Evolutionary conservation across 306 rosid species (phyloP).

Genomic region (Castanopsis chinensis): DNA sequence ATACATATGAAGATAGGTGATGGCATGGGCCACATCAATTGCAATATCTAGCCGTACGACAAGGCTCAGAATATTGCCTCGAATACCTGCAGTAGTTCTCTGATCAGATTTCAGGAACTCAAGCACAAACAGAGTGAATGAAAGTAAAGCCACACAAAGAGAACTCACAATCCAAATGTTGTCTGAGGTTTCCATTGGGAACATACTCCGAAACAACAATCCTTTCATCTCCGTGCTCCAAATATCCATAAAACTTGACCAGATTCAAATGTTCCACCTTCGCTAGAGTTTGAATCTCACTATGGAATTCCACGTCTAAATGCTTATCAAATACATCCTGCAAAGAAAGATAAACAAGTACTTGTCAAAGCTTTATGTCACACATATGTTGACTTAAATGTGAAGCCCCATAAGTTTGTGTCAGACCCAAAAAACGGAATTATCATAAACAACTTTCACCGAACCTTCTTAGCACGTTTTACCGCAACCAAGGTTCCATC

Average conservation of each 20-base stretch:
- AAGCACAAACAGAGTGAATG: slow-evolving; percentile 7
- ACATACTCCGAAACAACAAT: slow-evolving; percentile 84
- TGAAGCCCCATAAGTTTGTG: no score
- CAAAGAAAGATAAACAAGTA: no score
- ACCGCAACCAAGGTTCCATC: no score
- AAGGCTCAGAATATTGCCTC: slow-evolving; percentile 61
- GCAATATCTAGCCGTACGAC: slow-evolving; percentile 76
- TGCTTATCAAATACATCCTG: no score
- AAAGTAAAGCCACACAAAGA: not conserved
- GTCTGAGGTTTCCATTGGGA: slow-evolving; percentile 17
- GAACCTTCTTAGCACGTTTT: no score
- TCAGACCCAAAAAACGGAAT: no score
- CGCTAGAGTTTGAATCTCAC: no score
- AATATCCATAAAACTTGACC: slow-evolving; percentile 76
- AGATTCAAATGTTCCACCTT: not conserved
- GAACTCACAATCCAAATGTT: slow-evolving; percentile 88
- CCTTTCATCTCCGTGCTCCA: slow-evolving; percentile 74
- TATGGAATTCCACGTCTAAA: no score
- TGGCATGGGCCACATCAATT: slow-evolving; percentile 90
- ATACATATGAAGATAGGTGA: slow-evolving; percentile 34
- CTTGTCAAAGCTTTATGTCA: no score
- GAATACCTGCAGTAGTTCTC: slow-evolving; percentile 51
- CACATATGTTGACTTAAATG: no score
- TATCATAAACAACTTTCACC: no score
- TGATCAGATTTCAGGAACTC: slow-evolving; percentile 23